Percentiles rank a stretch among this genome's conserved stretches.
These are phyloP conservation scores for Pseudocercospora fijiensis DNA, from an alignment of 2,329 filamentous ascomycete species.

Conservation along the genomic window DNA sequence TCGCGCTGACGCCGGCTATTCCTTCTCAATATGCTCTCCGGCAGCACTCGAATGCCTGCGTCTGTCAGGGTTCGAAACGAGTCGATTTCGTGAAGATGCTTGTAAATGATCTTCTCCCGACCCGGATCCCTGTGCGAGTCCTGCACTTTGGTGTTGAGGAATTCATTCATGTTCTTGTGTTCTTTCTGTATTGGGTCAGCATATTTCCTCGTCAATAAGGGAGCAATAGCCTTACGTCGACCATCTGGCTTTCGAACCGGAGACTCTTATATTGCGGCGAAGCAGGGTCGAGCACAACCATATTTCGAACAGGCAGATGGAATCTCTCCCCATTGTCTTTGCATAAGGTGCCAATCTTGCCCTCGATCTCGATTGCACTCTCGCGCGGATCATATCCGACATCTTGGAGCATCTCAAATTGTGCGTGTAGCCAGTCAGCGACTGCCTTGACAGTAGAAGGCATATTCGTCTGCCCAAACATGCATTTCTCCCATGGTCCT, in stretches of 20 bases:
- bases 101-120: constrained; percentile 71
- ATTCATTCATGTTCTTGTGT: constrained; percentile 80
- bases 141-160: constrained; percentile 68
- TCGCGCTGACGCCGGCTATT: constrained; percentile 51
- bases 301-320: constrained; percentile 64
- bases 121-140: constrained; percentile 24
- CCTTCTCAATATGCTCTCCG: constrained; percentile 38
- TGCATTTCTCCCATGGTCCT: constrained; percentile 36
- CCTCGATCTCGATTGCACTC: constrained; percentile 87
- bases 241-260: constrained; percentile 86
- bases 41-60: constrained; percentile 60
- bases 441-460: constrained; percentile 29
- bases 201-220: constrained; percentile 4
- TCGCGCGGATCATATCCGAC: constrained; percentile 58
- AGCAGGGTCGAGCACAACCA: constrained; percentile 66
- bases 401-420: constrained; percentile 46
- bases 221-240: constrained; percentile 60
- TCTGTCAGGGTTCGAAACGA: constrained; percentile 75
- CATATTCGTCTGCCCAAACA: constrained; percentile 30
- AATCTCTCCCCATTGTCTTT: constrained; percentile 69
- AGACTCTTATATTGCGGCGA: constrained; percentile 48
- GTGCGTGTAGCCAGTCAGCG: constrained; percentile 32
- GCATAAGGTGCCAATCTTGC: constrained; percentile 81
- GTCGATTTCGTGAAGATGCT: constrained; percentile 79
- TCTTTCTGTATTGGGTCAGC: constrained; percentile 57